Evolutionary conservation across 2,329 filamentous ascomycete species (phyloP), one percentile per base, ranked within the genome.

Genomic region (Grosmannia penicillata): DNA sequence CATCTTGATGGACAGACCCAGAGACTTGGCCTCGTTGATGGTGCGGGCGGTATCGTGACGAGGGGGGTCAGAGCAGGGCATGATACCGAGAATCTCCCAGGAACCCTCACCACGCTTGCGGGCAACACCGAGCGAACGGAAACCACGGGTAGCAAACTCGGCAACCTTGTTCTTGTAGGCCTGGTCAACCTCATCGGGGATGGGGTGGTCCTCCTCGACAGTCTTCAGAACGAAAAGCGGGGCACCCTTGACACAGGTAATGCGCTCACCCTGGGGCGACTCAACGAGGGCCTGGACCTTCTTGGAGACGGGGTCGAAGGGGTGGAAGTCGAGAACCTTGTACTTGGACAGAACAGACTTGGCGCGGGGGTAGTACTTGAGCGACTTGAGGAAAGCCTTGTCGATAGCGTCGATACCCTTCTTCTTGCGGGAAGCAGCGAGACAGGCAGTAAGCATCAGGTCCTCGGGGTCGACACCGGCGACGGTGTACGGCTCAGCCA

Each of bases 361-460:
- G 61, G 83, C 84, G 46, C 75, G 74, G 45, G 85, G 85, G 58
- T 93, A 93, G 65, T 69, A 78, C 56, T 75, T 75, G 46, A 93
- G 75, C 18, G 81, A 73, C 68, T 91, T 93, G 50, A 93, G 70
- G 70, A 93, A 93, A 56, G 84, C 85, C 70, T 89, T 91, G 72
- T 93, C 86, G 51, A 93, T 93, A 49, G 86, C 82, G 56, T 93
- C 85, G 47, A 93, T 87, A 67, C 84, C 85, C 70, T 93, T 93
- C 73, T 87, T 89, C 75, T 91, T 93, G 66, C 84, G 82, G 49
- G 81, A 89, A 46, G 85, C 84, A 53, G 85, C 85, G 53, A 93
- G 65, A 59, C 85, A 93, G 53, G 85, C 85, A 64, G 84, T 91
- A 48, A 93, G 70, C 83, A 93, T 93, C 46, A 93, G 78, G 52